Conservation (phyloP, 257 asterid genomes). For the Petunia axillaris region DNA sequence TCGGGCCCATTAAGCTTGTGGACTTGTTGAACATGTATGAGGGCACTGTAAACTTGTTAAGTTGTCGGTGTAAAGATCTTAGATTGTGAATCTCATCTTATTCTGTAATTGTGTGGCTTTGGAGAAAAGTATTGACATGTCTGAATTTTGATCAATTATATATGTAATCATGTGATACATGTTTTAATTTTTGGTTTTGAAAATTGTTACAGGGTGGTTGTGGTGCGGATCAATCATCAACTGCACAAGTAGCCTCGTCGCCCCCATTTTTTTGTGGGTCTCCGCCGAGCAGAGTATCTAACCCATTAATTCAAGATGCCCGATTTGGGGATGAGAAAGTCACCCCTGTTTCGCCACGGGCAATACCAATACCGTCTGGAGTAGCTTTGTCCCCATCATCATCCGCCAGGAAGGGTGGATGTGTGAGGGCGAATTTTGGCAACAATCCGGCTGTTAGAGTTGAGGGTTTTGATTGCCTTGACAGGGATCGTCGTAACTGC, state of each 20-base stretch:
- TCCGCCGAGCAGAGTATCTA: constrained; percentile 99
- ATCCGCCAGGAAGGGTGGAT: constrained; percentile 69
- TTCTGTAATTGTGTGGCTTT: background rate
- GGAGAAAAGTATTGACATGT: background rate
- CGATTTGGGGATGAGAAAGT: constrained; percentile 73
- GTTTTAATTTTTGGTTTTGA: constrained; percentile 1
- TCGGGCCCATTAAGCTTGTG: background rate
- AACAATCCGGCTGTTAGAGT: constrained; percentile 91
- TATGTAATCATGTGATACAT: background rate
- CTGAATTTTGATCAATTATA: background rate
- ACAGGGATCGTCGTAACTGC: constrained; percentile 89
- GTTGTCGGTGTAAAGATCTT: background rate
- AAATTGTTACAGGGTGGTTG: constrained; percentile 57
- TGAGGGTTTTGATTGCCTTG: constrained; percentile 96
- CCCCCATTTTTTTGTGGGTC: constrained; percentile 99
- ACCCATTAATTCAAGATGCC: constrained; percentile 93
- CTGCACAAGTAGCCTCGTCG: constrained; percentile 78
- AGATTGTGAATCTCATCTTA: background rate
- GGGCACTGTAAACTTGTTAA: background rate
- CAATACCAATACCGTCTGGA: constrained; percentile 61
- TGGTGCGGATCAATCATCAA: constrained; percentile 55
- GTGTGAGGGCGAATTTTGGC: constrained; percentile 84
- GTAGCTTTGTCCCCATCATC: constrained; percentile 60
- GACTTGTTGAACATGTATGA: background rate
- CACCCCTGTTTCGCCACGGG: constrained; percentile 68